phyloP scores from a whole-genome alignment of 2,329 filamentous ascomycete species.

The Cladosporium oxysporum region DNA sequence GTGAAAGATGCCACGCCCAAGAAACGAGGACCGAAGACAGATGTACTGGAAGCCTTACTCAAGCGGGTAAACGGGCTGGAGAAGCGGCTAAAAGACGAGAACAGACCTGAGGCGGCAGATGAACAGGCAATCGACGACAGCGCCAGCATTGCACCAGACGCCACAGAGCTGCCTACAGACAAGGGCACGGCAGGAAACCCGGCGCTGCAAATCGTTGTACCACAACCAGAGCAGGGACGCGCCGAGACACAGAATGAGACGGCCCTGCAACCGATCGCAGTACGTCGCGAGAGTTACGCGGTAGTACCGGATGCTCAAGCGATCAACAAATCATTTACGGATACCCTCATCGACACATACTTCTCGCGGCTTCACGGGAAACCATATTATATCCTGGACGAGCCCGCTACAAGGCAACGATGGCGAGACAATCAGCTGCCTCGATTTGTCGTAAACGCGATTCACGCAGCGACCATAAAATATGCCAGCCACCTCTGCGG shows the following conservation, averaged over 20 bases:
- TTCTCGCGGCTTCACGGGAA: slow-evolving; percentile 79
- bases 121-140: slow-evolving; percentile 17
- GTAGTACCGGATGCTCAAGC: slow-evolving; percentile 11
- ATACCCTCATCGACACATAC: slow-evolving; percentile 66
- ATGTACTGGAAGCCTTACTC: slow-evolving; percentile 79
- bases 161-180: background rate
- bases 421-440: slow-evolving; percentile 68
- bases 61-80: slow-evolving; percentile 86
- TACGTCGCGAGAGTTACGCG: slow-evolving; percentile 15
- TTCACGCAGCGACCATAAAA: slow-evolving; percentile 57
- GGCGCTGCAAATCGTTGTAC: background rate
- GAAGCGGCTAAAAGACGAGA: slow-evolving; percentile 64
- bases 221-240: background rate
- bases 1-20: slow-evolving; percentile 78
- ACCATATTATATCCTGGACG: slow-evolving; percentile 79
- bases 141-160: slow-evolving; percentile 11
- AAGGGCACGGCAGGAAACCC: background rate
- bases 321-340: slow-evolving; percentile 27
- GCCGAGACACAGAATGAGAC: slow-evolving; percentile 1
- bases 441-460: slow-evolving; percentile 52
- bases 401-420: slow-evolving; percentile 70
- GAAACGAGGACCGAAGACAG: slow-evolving; percentile 86
- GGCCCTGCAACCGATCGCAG: background rate
- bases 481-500: slow-evolving; percentile 66
- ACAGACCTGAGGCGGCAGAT: slow-evolving; percentile 16